These are phyloP conservation scores for Kalmanozyma brasiliensis DNA, from an alignment of 1,284 basidiomycete species.

Conservation along the genomic window DNA sequence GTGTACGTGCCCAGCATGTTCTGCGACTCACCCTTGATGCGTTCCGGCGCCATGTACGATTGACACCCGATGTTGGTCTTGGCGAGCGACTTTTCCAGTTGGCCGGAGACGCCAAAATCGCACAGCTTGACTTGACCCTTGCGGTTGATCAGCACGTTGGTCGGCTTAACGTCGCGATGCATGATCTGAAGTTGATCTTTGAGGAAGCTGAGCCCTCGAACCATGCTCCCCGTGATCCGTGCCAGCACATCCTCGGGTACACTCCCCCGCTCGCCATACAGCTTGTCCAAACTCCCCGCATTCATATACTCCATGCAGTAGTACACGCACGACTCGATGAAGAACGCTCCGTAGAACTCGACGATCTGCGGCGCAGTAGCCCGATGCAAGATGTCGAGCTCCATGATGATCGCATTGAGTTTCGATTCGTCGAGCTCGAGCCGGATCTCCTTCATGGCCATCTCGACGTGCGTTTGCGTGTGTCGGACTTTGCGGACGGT, in stretches of 20 bases:
- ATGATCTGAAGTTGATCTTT: slow-evolving; percentile 97
- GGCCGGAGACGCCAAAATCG: slow-evolving; percentile 97
- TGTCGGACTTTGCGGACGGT: slow-evolving; percentile 96
- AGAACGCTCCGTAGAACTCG: slow-evolving; percentile 98
- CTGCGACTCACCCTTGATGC: slow-evolving; percentile 92
- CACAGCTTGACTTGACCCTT: slow-evolving; percentile 93
- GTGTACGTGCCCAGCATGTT: slow-evolving; percentile 89
- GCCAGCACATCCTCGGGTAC: slow-evolving; percentile 88
- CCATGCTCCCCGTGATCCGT: slow-evolving; percentile 83
- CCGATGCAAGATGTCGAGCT: slow-evolving; percentile 95
- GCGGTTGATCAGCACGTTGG: slow-evolving; percentile 90
- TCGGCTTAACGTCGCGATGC: slow-evolving; percentile 97
- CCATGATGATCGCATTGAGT: slow-evolving; percentile 96
- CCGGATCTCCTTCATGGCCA: slow-evolving; percentile 99
- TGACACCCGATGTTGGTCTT: slow-evolving; percentile 99
- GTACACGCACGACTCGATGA: slow-evolving; percentile 97
- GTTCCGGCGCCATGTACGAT: slow-evolving; percentile 97
- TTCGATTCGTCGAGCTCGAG: slow-evolving; percentile 95
- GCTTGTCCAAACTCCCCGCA: slow-evolving; percentile 89
- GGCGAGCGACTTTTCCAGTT: slow-evolving; percentile 92
- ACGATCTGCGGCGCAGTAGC: slow-evolving; percentile 91
- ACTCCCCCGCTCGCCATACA: slow-evolving; percentile 69
- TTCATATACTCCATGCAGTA: slow-evolving; percentile 99
- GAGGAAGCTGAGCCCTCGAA: slow-evolving; percentile 90
- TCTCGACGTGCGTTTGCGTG: slow-evolving; percentile 90